Conservation (phyloP, 2,329 filamentous ascomycete genomes). For the Neofusicoccum cordaticola region DNA sequence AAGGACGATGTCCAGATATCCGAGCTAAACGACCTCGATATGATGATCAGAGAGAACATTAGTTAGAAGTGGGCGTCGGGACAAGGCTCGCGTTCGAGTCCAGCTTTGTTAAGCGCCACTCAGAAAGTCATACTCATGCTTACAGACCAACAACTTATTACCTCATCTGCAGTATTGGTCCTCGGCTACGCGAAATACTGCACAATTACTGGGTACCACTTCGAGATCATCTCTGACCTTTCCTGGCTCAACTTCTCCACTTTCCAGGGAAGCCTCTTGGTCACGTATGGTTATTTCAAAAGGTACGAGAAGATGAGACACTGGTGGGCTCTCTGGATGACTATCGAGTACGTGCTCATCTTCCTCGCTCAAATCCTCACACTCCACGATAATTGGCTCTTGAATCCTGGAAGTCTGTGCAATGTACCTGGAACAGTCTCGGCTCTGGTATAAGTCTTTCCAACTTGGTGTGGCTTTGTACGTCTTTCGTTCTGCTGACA, state of each 20-base stretch:
- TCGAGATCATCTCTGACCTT: conserved; percentile 10
- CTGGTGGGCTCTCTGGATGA: neutral
- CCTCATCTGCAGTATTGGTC: neutral
- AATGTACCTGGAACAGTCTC: neutral
- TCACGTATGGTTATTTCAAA: neutral
- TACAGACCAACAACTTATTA: conserved; percentile 8
- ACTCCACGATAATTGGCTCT: neutral
- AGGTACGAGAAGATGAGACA: neutral
- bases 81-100: neutral
- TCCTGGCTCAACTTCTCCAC: conserved; percentile 12
- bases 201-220: conserved; percentile 11
- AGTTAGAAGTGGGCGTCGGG: neutral
- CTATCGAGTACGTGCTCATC: neutral
- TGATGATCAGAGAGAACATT: neutral
- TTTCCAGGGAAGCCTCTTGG: neutral
- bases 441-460: neutral
- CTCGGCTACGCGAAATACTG: conserved; percentile 9
- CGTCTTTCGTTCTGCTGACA: neutral
- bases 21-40: neutral
- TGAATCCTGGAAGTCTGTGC: neutral
- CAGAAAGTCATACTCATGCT: neutral
- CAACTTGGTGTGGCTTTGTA: neutral
- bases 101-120: neutral
- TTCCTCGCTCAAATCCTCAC: neutral
- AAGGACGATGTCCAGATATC: neutral